Evolutionary conservation across 176 grass and related monocot genomes (phyloP).

Genomic region (Musa schizocarpa): DNA sequence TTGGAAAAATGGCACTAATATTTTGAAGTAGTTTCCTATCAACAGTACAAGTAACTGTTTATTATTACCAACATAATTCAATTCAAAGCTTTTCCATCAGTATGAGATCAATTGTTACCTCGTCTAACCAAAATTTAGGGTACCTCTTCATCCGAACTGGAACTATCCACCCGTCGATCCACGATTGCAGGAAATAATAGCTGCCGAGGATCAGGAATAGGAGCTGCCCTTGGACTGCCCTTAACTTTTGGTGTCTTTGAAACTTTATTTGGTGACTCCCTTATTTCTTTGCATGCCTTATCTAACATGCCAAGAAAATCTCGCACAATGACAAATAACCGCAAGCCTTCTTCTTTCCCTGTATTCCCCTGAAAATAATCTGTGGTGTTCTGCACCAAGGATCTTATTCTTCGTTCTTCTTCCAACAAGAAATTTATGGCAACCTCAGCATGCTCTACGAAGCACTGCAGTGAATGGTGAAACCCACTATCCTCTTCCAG

Average conservation of each 20-base stretch:
- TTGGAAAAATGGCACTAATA: neutral
- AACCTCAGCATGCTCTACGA: slow-evolving; percentile 43
- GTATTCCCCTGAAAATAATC: slow-evolving; percentile 69
- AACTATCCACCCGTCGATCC: slow-evolving; percentile 37
- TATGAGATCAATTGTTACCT: neutral
- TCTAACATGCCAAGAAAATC: slow-evolving; percentile 79
- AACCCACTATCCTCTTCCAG: slow-evolving; percentile 69
- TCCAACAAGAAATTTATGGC: slow-evolving; percentile 45
- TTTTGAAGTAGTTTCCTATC: too few relatives aligned
- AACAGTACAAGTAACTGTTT: too few relatives aligned
- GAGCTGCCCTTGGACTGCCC: slow-evolving; percentile 14
- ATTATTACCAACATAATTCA: neutral
- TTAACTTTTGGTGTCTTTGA: slow-evolving; percentile 29
- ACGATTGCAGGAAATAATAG: slow-evolving; percentile 60
- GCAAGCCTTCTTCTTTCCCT: slow-evolving; percentile 69
- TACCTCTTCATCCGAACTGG: slow-evolving; percentile 46
- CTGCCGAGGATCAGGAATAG: slow-evolving; percentile 31
- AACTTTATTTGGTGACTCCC: slow-evolving; percentile 39
- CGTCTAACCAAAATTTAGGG: neutral
- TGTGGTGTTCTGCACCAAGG: slow-evolving; percentile 40
- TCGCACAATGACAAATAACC: slow-evolving; percentile 62
- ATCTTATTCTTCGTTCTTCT: slow-evolving; percentile 75
- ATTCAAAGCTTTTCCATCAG: neutral
- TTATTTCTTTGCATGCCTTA: slow-evolving; percentile 68
- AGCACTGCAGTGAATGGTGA: slow-evolving; percentile 47